Percentiles rank a stretch among this genome's conserved stretches.
These are phyloP conservation scores for Malassezia restricta DNA, from an alignment of 1,284 basidiomycete species.

Conservation along the genomic window DNA sequence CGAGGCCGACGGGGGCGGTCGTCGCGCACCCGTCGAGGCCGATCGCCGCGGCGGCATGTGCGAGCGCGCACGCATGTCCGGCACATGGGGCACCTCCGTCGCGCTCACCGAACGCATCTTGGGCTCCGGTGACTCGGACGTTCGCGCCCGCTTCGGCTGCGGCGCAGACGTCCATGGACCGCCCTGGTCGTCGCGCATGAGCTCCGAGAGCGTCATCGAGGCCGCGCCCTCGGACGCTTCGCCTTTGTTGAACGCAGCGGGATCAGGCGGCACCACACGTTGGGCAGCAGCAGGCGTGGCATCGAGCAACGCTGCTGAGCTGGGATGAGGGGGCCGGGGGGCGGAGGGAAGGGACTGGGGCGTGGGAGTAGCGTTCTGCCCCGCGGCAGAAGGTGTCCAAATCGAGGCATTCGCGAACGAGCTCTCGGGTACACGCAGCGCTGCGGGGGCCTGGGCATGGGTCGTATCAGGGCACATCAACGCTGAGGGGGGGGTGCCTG, in stretches of 20 bases:
- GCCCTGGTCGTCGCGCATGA: not conserved
- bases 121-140: conserved; percentile 2
- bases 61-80: not conserved
- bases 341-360: too few species aligned
- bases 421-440: not conserved
- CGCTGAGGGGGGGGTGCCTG: not conserved
- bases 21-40: conserved; percentile 12
- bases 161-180: not conserved
- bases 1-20: conserved; percentile 37
- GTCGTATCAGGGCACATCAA: not conserved
- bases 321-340: too few species aligned
- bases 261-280: too few species aligned
- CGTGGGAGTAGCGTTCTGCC: too few species aligned
- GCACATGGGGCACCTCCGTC: not conserved
- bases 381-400: not conserved
- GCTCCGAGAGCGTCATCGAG: not conserved
- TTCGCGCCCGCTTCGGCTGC: not conserved
- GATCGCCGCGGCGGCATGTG: not conserved
- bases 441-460: not conserved
- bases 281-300: too few species aligned
- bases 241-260: too few species aligned
- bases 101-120: conserved; percentile 1
- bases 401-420: not conserved
- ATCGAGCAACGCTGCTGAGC: too few species aligned
- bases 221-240: not conserved